Base-by-base conservation (phyloP, 352 stramenopile genomes). In the Thraustochytrium striatum region DNA sequence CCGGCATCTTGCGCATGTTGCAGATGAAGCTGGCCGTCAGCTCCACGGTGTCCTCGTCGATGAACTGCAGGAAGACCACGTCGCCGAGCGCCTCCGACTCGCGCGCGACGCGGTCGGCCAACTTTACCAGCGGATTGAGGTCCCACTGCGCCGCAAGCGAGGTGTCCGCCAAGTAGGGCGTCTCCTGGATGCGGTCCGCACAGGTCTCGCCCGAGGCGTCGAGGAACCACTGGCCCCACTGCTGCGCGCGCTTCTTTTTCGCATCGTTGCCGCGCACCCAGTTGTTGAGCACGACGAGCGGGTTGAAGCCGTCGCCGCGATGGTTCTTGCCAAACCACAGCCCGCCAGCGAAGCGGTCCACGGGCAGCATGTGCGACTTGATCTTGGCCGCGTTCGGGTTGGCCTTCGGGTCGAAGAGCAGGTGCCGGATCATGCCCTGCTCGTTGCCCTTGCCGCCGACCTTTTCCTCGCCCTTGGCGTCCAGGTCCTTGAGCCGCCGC, bases 281-380 rank as follows among this genome's bases (percentile, higher is more conserved):
- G 33, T 62, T 62, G 55, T 62, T 62, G 55, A 62, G 55, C 9
- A 62, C n/a, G 9, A 62, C 55, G 33, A 25, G 9, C 9, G 55
- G 55, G 55, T 62, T 36, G 55, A 38, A n/a, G 9, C 9, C 9
- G 55, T 36, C 55, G 33, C 25, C 16, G 55, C 55, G 55, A n/a
- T 62, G 33, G 55, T 62, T 36, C 13, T 36, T 30, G 25, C 32
- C 32, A n/a, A 25, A 62, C 55, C 55, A 62, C 9, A 62, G 25
- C 55, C 55, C 55, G 9, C 9, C 9, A 9, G 55, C 55, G 25
- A 62, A 62, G 9, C 25, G 9, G 25, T 9, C n/a, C 9, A 30
- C 9, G n/a, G 55, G 33, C 25, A 62, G 55, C 9, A 62, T 16
- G 9, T 25, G 16, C 25, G 9, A 25, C 55, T 62, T 62, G 55